Evolutionary conservation across 306 rosid species (phyloP).

Genomic region (Medicago truncatula): DNA sequence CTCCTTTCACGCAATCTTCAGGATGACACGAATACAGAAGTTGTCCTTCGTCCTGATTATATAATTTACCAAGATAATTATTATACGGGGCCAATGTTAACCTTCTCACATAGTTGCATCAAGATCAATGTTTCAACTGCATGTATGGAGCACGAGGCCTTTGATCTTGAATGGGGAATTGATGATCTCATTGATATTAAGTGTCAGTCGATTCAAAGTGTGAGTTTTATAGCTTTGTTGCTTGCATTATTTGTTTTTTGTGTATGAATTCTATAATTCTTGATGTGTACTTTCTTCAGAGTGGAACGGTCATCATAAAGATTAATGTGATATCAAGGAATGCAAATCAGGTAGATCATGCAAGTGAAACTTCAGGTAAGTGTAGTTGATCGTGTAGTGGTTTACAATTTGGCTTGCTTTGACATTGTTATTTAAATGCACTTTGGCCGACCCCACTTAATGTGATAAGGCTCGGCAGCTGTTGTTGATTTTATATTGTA

Average conservation of each 20-base stretch:
- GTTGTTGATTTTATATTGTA: conserved; percentile 17
- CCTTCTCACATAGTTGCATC: conserved; percentile 66
- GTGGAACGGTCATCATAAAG: conserved; percentile 63
- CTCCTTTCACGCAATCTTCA: conserved; percentile 53
- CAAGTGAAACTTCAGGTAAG: conserved; percentile 65
- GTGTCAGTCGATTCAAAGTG: conserved; percentile 67
- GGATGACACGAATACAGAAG: conserved; percentile 63
- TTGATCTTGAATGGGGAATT: conserved; percentile 73
- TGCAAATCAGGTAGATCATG: conserved; percentile 48
- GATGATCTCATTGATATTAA: conserved; percentile 67
- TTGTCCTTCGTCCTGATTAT: conserved; percentile 87
- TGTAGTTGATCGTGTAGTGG: conserved; percentile 32
- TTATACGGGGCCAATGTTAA: conserved; percentile 60
- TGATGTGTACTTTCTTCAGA: conserved; percentile 58
- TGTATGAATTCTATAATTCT: conserved; percentile 41
- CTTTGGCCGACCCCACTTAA: too few species aligned
- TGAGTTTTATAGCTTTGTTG: conserved; percentile 52
- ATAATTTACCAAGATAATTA: conserved; percentile 70
- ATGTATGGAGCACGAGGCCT: conserved; percentile 48
- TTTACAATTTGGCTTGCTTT: conserved; percentile 29
- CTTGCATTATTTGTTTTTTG: conserved; percentile 25
- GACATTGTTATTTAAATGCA: conserved; percentile 31
- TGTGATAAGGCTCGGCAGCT: too few species aligned
- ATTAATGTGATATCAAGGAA: conserved; percentile 64
- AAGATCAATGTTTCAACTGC: conserved; percentile 63